These are phyloP conservation scores for Entoloma clypeatum DNA, from an alignment of 1,284 basidiomycete genomes.

Conservation along the genomic window DNA sequence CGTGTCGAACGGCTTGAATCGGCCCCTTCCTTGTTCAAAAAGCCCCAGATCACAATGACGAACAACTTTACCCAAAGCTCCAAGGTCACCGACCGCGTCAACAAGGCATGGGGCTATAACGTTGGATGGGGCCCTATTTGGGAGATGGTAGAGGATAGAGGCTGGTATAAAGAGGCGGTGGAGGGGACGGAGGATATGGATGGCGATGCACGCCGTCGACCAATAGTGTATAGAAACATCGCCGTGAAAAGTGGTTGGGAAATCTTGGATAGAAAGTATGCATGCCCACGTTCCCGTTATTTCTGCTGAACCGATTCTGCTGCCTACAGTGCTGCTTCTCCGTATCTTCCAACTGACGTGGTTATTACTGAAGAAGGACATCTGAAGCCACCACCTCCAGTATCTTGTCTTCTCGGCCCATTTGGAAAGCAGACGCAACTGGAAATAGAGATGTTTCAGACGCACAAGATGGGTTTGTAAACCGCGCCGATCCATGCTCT, in stretches of 20 bases:
- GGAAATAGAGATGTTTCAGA: constrained; percentile 52
- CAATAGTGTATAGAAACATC: constrained; percentile 51
- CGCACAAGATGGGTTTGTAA: constrained; percentile 52
- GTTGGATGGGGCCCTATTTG: constrained; percentile 70
- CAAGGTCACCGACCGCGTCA: constrained; percentile 44
- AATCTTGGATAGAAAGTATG: constrained; percentile 45
- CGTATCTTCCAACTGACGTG: constrained; percentile 54
- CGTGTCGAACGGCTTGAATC: constrained; percentile 53
- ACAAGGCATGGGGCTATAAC: constrained; percentile 66
- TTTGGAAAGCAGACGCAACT: constrained; percentile 47
- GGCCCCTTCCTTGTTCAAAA: constrained; percentile 45
- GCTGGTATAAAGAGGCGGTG: constrained; percentile 68
- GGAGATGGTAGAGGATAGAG: constrained; percentile 69
- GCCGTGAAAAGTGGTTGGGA: constrained; percentile 41
- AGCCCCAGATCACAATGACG: constrained; percentile 31
- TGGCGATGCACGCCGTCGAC: constrained; percentile 47
- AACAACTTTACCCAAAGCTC: constrained; percentile 45
- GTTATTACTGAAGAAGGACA: constrained; percentile 44
- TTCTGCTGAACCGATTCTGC: constrained; percentile 2
- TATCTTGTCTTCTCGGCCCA: constrained; percentile 63
- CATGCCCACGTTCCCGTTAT: constrained; percentile 26
- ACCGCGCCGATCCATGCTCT: neutral
- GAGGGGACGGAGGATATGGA: constrained; percentile 28
- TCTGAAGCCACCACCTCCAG: constrained; percentile 45
- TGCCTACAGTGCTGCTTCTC: constrained; percentile 46